Evolutionary conservation across 352 stramenopile species (phyloP).

Genomic region (Globisporangium cylindrosporum): DNA sequence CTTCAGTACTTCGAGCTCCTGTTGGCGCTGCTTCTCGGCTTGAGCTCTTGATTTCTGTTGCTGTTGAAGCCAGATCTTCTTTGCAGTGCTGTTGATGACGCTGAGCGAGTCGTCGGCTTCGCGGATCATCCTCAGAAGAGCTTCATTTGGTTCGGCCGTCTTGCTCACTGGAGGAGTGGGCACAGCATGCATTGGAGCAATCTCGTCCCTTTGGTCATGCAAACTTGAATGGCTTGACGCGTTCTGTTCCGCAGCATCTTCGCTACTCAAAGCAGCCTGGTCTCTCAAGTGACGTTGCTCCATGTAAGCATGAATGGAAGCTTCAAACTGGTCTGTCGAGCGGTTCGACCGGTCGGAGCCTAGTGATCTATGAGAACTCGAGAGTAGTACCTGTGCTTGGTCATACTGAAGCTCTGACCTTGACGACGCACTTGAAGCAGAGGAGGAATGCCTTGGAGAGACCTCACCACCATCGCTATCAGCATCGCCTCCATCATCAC

Average conservation of each 20-base stretch:
- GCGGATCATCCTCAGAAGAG: conserved; percentile 40
- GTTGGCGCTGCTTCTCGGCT: neutral
- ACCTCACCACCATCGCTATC: neutral
- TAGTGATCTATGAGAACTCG: neutral
- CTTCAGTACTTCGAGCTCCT: neutral
- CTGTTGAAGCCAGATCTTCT: conserved; percentile 43
- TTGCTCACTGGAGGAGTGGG: neutral
- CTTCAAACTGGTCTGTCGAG: conserved; percentile 4
- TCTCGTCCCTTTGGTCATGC: neutral
- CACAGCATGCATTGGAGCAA: neutral
- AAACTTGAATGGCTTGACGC: neutral
- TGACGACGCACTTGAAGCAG: conserved; percentile 3
- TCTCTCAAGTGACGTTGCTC: conserved; percentile 9
- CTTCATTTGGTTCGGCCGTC: conserved; percentile 15
- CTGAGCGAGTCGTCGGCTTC: conserved; percentile 74
- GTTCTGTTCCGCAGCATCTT: neutral
- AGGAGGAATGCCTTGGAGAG: neutral
- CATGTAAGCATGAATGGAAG: conserved; percentile 12
- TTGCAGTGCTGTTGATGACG: conserved; percentile 54
- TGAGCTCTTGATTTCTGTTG: conserved; percentile 28
- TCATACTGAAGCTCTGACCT: neutral
- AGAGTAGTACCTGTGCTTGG: neutral
- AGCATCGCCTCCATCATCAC: neutral
- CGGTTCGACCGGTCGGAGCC: neutral
- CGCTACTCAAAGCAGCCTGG: neutral